Base-by-base conservation (phyloP, 192 early-diverging fungal species). In the Rhizophlyctis rosea region DNA sequence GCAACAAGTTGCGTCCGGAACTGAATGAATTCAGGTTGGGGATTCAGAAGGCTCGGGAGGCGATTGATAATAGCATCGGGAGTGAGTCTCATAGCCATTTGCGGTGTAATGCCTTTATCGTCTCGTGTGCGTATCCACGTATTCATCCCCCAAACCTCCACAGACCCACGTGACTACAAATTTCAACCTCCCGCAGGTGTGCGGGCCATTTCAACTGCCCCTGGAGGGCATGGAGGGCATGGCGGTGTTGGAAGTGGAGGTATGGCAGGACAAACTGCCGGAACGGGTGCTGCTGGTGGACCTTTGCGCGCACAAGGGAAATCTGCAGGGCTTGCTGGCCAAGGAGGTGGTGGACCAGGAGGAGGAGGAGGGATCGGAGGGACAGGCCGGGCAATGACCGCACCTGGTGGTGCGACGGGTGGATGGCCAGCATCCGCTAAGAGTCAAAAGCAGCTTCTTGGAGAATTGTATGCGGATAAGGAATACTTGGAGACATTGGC, bases 1-100 rank as follows among this genome's bases (percentile, higher is more conserved):
- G 80, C n/a, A 82, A 82, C 62, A 81, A 74, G 59, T 66, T 81
- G 51, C 64, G 79, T 11, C 80, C 80, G 11, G 80, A 82, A 58
- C 57, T 81, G 3, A 62, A 76, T 35, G 79, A 81, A 31, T 82
- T 82, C 49, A 55, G 80, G 16, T 50, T 82, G n/a, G 80, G 80
- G 16, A 82, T 82, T 30, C 79, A 79, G 58, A 82, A 82, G 62
- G 54, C 71, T 24, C 57, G 76, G 7, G 80, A 82, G 57, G 80
- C 80, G 18, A 82, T 82, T 48, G 69, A 82, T 57, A 82, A 82
- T 52, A 66, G 72, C 3, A 82, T 82, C 39, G 80, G 80, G 39
- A 71, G 70, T 71, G 47, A 36, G 69, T 47, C 9, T 18, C 39
- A 18, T n/a, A n/a, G n/a, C n/a, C n/a, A 7, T 44, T 18, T 13